These are phyloP conservation scores for Xylaria cubensis DNA, from an alignment of 495 filamentous ascomycete genomes.

Conservation along the genomic window DNA sequence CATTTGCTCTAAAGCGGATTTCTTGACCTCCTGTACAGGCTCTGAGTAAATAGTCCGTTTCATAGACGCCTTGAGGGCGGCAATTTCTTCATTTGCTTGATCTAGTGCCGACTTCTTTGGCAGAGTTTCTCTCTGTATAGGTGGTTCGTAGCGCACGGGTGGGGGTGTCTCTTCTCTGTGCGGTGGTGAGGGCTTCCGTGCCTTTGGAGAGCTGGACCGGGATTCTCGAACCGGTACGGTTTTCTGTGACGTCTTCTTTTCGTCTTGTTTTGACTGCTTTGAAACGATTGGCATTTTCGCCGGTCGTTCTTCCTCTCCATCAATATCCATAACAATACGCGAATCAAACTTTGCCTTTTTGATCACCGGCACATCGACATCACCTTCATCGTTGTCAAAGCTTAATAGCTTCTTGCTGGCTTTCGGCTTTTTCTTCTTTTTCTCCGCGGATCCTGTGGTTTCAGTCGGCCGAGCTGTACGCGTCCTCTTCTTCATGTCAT, in stretches of 20 bases:
- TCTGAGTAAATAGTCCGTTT: conserved; percentile 72
- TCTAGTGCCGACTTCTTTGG: conserved; percentile 69
- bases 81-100: conserved; percentile 91
- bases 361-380: conserved; percentile 66
- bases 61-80: conserved; percentile 89
- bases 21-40: conserved; percentile 65
- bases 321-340: conserved; percentile 71
- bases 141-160: conserved; percentile 41
- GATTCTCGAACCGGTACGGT: conserved; percentile 37
- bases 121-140: conserved; percentile 55
- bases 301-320: conserved; percentile 43
- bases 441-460: conserved; percentile 52
- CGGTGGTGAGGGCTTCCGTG: conserved; percentile 33
- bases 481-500: conserved; percentile 81
- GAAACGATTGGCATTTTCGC: conserved; percentile 36
- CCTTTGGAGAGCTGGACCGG: conserved; percentile 23
- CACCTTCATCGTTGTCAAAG: conserved; percentile 86
- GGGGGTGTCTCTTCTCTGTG: conserved; percentile 33
- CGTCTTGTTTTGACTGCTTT: conserved; percentile 37
- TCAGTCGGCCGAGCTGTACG: conserved; percentile 50
- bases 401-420: conserved; percentile 82
- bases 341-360: conserved; percentile 95
- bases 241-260: conserved; percentile 41
- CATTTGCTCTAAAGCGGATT: conserved; percentile 69
- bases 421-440: conserved; percentile 80